These are phyloP conservation scores for Penicillium antarcticum DNA, from an alignment of 495 filamentous ascomycete species.

Conservation along the genomic window DNA sequence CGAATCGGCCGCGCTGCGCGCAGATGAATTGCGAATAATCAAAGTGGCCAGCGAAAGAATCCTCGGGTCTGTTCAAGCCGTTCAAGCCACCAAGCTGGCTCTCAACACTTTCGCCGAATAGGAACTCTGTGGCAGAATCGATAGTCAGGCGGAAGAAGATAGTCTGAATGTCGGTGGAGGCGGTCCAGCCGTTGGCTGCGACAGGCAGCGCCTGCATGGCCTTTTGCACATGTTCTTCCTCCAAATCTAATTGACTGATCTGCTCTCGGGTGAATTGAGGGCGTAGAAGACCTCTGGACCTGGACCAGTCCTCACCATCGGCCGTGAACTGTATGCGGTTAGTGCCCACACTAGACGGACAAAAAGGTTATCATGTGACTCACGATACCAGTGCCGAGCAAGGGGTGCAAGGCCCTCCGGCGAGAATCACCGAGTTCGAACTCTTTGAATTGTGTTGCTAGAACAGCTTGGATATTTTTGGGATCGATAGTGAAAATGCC, in stretches of 20 bases:
- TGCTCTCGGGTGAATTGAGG: conserved; percentile 54
- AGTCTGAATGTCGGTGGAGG: conserved; percentile 50
- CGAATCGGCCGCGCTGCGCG: conserved; percentile 42
- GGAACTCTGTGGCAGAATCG: conserved; percentile 64
- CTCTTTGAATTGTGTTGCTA: conserved; percentile 54
- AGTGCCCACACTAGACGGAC: neutral
- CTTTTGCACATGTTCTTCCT: conserved; percentile 49
- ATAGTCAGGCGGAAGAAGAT: conserved; percentile 65
- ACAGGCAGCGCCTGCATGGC: conserved; percentile 37
- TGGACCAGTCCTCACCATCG: conserved; percentile 48
- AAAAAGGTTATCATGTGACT: conserved; percentile 9
- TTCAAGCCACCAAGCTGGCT: conserved; percentile 33
- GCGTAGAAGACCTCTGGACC: conserved; percentile 52
- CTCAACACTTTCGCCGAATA: conserved; percentile 59
- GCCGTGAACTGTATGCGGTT: conserved; percentile 38
- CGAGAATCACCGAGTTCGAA: conserved; percentile 41
- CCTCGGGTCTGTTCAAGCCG: conserved; percentile 19
- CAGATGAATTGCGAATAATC: conserved; percentile 36
- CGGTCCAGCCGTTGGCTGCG: conserved; percentile 41
- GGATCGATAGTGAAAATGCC: conserved; percentile 47
- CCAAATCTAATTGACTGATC: conserved; percentile 49
- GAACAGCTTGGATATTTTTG: conserved; percentile 51
- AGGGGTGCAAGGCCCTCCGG: conserved; percentile 29
- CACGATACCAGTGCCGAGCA: conserved; percentile 48
- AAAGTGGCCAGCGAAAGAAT: conserved; percentile 42